These are phyloP conservation scores for Talaromyces borbonicus DNA, from an alignment of 495 filamentous ascomycete genomes.

Conservation along the genomic window DNA sequence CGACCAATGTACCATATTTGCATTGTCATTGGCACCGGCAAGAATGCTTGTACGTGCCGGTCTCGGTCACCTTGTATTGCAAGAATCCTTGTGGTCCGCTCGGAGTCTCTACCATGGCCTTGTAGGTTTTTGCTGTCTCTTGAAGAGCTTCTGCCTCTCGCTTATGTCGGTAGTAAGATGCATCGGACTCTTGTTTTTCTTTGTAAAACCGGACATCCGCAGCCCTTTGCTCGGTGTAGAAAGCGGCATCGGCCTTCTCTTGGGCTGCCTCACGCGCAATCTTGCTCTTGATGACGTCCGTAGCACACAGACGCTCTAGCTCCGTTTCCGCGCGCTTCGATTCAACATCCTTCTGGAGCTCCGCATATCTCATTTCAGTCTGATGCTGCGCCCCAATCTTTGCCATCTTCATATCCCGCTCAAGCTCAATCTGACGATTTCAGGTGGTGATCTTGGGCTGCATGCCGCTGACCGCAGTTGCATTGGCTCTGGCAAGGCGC, in stretches of 20 bases:
- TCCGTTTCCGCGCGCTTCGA: conserved; percentile 66
- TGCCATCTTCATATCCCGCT: conserved; percentile 58
- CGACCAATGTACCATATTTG: too few relatives aligned
- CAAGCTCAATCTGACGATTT: conserved; percentile 58
- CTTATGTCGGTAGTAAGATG: conserved; percentile 45
- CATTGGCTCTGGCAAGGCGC: conserved; percentile 34
- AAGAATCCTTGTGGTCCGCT: conserved; percentile 66
- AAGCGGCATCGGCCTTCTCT: conserved; percentile 59
- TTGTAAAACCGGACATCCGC: conserved; percentile 53
- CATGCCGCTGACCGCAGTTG: conserved; percentile 60
- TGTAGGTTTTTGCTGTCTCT: conserved; percentile 70
- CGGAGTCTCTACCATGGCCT: conserved; percentile 56
- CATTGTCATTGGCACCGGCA: conserved; percentile 36
- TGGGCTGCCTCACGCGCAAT: conserved; percentile 63
- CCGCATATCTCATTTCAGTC: conserved; percentile 62
- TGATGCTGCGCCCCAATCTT: conserved; percentile 60
- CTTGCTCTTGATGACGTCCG: conserved; percentile 66
- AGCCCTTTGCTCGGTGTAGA: conserved; percentile 30
- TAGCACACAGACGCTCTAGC: conserved; percentile 64
- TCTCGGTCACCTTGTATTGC: conserved; percentile 55
- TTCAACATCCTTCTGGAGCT: conserved; percentile 66
- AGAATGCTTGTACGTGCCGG: conserved; percentile 30
- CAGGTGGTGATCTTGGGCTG: conserved; percentile 82
- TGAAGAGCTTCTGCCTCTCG: conserved; percentile 63
- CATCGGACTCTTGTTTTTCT: conserved; percentile 46